Evolutionary conservation across 139 green algal species (phyloP), one percentile per base, ranked within the genome.

Genomic region (Zygnema circumcarinatum): DNA sequence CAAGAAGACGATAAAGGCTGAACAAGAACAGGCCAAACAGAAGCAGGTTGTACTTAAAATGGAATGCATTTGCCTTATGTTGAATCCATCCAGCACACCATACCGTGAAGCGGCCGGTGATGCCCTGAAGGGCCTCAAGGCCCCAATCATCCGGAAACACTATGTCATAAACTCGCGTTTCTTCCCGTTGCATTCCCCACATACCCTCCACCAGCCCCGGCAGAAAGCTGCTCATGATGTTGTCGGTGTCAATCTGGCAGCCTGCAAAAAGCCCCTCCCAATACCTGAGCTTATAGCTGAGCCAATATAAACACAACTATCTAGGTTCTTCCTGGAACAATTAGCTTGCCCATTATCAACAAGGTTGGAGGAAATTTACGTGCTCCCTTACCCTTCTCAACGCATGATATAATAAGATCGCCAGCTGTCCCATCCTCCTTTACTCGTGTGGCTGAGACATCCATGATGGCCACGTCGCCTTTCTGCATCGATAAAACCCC

Each of bases 191-290:
- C 62, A 84, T 33, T 22, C 88, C 88, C 0, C 88, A 41, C 25
- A 92, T 31, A 16, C 78, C 87, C 33, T 92, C 87, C 67, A 92
- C 87, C n/a, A 92, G 85, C 0, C 88, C 88, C 21, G 88, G 88
- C 41, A 91, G 72, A 38, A 92, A 75, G 1, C 33, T 68, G 74
- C 38, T 79, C 35, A 67, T 32, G 35, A 68, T 74, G 38, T 93
- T 88, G 31, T 87, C 87, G 35, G 88, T 93, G 88, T 92, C 88
- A 33, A 92, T 69, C 81, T 92, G 84, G 33, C 92, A 91, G 1
- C 86, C 86, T 90, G 76, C 7, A 73, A 41, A 11, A 83, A 31
- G 20, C 22, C 22, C 72, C 22, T n/a, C n/a, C n/a, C n/a, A n/a
- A n/a, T n/a, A n/a, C n/a, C n/a, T n/a, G n/a, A n/a, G n/a, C n/a